phyloP scores from a whole-genome alignment of 1,139 yeast genomes.

The Saccharomyces hybrid region DNA sequence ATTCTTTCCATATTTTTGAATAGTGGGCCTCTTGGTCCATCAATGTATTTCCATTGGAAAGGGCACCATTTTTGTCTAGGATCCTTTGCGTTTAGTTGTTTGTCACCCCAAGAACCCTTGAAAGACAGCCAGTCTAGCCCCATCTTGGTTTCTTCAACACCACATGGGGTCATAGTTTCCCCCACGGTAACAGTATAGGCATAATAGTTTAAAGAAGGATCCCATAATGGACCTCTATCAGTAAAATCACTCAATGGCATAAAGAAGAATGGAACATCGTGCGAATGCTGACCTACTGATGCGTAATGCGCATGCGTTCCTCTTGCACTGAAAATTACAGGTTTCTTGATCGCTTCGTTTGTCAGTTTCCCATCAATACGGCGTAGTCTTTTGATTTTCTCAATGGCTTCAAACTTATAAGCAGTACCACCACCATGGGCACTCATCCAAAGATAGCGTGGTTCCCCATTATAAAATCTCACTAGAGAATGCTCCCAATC shows the following conservation, averaged over 20 bases:
- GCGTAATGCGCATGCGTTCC: conserved; percentile 96
- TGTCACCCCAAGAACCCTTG: conserved; percentile 63
- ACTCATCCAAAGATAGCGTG: conserved; percentile 88
- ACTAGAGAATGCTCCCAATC: conserved; percentile 95
- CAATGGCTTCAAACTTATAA: conserved; percentile 62
- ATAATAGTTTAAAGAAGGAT: conserved; percentile 69
- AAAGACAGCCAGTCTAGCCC: conserved; percentile 13
- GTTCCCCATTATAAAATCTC: conserved; percentile 69
- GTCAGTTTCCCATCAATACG: background rate
- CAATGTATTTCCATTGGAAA: conserved; percentile 80
- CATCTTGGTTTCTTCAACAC: conserved; percentile 48
- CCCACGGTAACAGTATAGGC: conserved; percentile 51
- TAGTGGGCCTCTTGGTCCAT: conserved; percentile 87
- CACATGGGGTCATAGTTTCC: too few relatives aligned
- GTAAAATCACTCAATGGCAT: conserved; percentile 83
- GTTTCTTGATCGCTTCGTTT: conserved; percentile 35
- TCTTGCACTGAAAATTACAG: conserved; percentile 76
- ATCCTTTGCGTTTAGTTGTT: conserved; percentile 53
- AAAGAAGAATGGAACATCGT: conserved; percentile 67
- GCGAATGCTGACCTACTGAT: conserved; percentile 89
- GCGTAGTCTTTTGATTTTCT: conserved; percentile 43
- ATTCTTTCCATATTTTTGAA: conserved; percentile 60
- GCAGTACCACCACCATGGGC: conserved; percentile 99
- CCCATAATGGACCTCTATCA: conserved; percentile 90
- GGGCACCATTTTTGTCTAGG: conserved; percentile 76